phyloP scores from a whole-genome alignment of 2,329 filamentous ascomycete species.

The Aureobasidium sp. region DNA sequence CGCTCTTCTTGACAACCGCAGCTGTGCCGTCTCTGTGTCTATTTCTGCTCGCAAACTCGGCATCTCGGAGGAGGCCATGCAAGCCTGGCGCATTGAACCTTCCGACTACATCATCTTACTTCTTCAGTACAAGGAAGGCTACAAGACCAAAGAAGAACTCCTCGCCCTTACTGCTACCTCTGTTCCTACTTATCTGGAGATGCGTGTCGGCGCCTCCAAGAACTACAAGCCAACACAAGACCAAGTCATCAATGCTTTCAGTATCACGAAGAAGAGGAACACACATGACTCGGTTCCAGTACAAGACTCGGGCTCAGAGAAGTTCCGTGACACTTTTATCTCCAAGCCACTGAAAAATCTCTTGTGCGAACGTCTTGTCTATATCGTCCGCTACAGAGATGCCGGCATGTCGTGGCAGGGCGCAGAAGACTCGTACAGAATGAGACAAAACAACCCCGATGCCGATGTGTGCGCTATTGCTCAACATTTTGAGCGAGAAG shows the following conservation, averaged over 20 bases:
- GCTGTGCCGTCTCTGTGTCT: constrained; percentile 57
- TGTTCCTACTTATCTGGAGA: constrained; percentile 40
- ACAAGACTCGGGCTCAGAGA: neutral
- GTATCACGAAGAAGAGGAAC: too few species aligned
- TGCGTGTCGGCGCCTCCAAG: constrained; percentile 64
- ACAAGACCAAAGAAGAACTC: constrained; percentile 53
- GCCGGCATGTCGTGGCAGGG: constrained; percentile 57
- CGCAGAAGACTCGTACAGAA: constrained; percentile 53
- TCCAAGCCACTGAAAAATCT: constrained; percentile 63
- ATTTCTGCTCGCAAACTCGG: constrained; percentile 62
- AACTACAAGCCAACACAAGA: constrained; percentile 61
- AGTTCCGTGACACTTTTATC: constrained; percentile 57
- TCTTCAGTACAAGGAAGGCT: constrained; percentile 56
- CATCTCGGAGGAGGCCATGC: constrained; percentile 65
- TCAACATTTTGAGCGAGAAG: constrained; percentile 33
- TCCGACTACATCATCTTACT: constrained; percentile 68
- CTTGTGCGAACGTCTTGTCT: constrained; percentile 57
- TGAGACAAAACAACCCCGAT: constrained; percentile 33
- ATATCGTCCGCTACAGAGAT: constrained; percentile 50
- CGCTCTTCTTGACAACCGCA: constrained; percentile 41
- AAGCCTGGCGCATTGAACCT: constrained; percentile 65
- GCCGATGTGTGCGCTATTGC: constrained; percentile 28
- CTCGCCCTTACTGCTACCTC: constrained; percentile 33
- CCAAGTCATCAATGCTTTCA: constrained; percentile 49
- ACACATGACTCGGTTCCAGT: too few species aligned